Evolutionary conservation across 257 asterid species (phyloP).

Genomic region (Anisodus tanguticus): DNA sequence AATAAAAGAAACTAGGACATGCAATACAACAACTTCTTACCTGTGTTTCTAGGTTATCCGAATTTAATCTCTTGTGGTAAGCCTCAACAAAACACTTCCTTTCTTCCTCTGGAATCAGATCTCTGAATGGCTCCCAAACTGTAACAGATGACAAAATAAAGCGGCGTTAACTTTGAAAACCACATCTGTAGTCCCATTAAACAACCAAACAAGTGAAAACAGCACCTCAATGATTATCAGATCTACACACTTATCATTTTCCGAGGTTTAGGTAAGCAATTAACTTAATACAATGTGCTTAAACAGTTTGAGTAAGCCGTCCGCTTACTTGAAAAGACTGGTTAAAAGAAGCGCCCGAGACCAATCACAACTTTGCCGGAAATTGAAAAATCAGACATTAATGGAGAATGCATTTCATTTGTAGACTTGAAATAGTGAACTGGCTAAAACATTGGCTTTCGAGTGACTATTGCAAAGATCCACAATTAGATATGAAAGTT

Average conservation of each 20-base stretch:
- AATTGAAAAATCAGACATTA: slow-evolving; percentile 8
- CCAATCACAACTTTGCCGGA: neutral
- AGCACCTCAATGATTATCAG: slow-evolving; percentile 17
- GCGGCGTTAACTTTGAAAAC: neutral
- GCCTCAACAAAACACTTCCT: slow-evolving; percentile 82
- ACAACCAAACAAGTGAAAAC: slow-evolving; percentile 22
- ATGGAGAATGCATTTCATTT: slow-evolving; percentile 26
- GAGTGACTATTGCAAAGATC: slow-evolving; percentile 3
- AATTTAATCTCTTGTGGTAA: slow-evolving; percentile 84
- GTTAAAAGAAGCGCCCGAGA: slow-evolving; percentile 5
- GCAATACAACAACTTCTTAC: slow-evolving; percentile 51
- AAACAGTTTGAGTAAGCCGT: neutral
- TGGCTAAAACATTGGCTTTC: neutral
- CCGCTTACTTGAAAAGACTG: neutral
- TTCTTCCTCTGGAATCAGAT: slow-evolving; percentile 90
- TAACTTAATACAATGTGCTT: slow-evolving; percentile 21
- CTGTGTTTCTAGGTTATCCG: slow-evolving; percentile 79
- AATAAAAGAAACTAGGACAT: slow-evolving; percentile 27
- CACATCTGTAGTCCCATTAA: slow-evolving; percentile 18
- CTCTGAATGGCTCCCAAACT: slow-evolving; percentile 98
- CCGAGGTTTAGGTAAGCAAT: neutral
- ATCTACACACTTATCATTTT: neutral
- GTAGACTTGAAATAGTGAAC: slow-evolving; percentile 17
- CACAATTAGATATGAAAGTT: neutral
- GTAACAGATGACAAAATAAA: slow-evolving; percentile 32